phyloP scores from a whole-genome alignment of 192 early-diverging fungal species.

The Linnemannia elongata region DNA sequence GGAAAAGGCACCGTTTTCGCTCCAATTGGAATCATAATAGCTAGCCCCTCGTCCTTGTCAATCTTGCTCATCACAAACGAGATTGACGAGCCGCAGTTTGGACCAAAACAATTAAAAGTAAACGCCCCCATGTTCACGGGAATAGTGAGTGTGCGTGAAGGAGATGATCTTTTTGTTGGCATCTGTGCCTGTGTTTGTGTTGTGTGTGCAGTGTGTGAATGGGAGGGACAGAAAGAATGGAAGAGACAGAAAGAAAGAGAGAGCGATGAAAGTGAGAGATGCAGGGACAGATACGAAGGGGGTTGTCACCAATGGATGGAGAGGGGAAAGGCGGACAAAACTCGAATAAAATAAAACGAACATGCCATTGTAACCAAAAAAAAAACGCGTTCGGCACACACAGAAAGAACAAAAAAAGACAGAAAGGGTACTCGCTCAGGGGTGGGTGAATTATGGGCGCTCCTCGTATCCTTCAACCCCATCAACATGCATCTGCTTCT shows the following conservation, averaged over 20 bases:
- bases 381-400: not conserved
- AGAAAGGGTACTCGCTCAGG: not conserved
- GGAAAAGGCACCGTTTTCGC: not conserved
- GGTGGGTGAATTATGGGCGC: slow-evolving; percentile 1
- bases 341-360: not conserved
- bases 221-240: not conserved
- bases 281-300: slow-evolving; percentile 20
- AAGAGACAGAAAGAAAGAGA: not conserved
- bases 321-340: slow-evolving; percentile 1
- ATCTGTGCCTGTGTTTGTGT: slow-evolving; percentile 59
- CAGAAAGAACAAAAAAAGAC: not conserved
- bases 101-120: not conserved
- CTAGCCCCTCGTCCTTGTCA: not conserved
- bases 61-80: not conserved
- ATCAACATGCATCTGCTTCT: not conserved
- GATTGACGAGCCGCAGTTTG: not conserved
- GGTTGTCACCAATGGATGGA: not conserved
- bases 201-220: not conserved
- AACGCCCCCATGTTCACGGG: not conserved
- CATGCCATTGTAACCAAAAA: not conserved
- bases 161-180: slow-evolving; percentile 48
- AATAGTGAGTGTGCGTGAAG: not conserved
- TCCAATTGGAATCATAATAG: not conserved
- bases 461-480: not conserved
- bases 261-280: not conserved